Conservation (phyloP, 192 early-diverging fungal genomes). For the Chytriomyces sp. region DNA sequence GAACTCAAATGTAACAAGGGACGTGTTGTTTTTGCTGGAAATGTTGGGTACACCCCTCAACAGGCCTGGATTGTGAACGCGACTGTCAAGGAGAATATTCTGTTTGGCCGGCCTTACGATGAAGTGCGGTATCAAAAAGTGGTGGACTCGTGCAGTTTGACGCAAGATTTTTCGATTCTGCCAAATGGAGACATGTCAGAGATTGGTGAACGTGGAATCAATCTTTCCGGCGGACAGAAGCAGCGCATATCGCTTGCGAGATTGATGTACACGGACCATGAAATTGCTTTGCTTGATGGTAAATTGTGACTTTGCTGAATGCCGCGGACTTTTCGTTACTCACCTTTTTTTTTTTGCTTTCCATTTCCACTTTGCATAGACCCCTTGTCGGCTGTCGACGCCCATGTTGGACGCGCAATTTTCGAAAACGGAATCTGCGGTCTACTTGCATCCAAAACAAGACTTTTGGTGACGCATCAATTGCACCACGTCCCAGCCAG, state of each 20-base stretch:
- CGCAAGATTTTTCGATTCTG: slow-evolving; percentile 66
- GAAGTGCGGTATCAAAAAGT: slow-evolving; percentile 63
- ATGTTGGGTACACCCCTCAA: slow-evolving; percentile 64
- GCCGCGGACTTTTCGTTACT: not conserved
- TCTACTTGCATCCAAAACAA: slow-evolving; percentile 71
- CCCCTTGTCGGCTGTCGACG: slow-evolving; percentile 89
- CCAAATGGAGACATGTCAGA: slow-evolving; percentile 65
- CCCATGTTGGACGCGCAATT: slow-evolving; percentile 61
- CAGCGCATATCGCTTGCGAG: slow-evolving; percentile 83
- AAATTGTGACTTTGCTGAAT: slow-evolving; percentile 40
- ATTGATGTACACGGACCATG: slow-evolving; percentile 72
- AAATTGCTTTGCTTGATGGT: slow-evolving; percentile 82
- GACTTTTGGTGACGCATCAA: slow-evolving; percentile 76
- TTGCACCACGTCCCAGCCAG: slow-evolving; percentile 72
- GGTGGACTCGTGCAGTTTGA: slow-evolving; percentile 69
- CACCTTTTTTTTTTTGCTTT: not conserved
- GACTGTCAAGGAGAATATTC: slow-evolving; percentile 66
- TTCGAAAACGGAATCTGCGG: slow-evolving; percentile 77
- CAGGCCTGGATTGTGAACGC: slow-evolving; percentile 60
- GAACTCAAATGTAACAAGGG: slow-evolving; percentile 72
- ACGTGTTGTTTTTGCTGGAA: slow-evolving; percentile 36
- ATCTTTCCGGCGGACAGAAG: slow-evolving; percentile 66
- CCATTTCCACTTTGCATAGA: slow-evolving; percentile 43
- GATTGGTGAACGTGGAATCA: slow-evolving; percentile 60
- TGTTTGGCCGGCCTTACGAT: slow-evolving; percentile 71